Conservation (phyloP, 306 rosid species). For the Citrullus mucosospermus region DNA sequence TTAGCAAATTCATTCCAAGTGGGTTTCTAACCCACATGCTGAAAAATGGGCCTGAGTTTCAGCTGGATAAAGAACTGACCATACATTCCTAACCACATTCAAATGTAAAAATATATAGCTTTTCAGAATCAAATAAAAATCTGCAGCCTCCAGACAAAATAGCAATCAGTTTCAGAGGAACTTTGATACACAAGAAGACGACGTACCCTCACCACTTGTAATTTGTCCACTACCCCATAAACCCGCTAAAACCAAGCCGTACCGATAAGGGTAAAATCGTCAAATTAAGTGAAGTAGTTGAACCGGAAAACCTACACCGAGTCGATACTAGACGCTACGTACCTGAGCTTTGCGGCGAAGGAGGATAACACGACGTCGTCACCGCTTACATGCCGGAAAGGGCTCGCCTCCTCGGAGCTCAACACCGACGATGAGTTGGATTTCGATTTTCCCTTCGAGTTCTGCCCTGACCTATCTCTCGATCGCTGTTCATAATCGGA, state of each 20-base stretch:
- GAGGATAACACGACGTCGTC: constrained; percentile 64
- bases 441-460: constrained; percentile 48
- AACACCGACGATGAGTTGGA: constrained; percentile 70
- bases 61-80: neutral
- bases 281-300: neutral
- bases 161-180: constrained; percentile 4
- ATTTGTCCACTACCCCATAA: constrained; percentile 1
- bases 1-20: neutral
- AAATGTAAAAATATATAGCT: neutral
- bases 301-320: neutral
- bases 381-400: constrained; percentile 42
- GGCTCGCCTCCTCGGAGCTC: constrained; percentile 83
- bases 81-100: neutral
- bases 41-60: neutral
- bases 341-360: constrained; percentile 77
- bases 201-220: neutral
- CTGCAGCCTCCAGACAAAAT: neutral
- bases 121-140: neutral
- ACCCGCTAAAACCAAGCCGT: neutral
- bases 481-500: constrained; percentile 65
- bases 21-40: neutral
- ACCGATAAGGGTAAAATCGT: constrained; percentile 22
- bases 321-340: constrained; percentile 2
- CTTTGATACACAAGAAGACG: neutral
- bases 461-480: constrained; percentile 52